Evolutionary conservation across 202 grass and related monocot genomes (phyloP).

Genomic region (Dendrocalamus latiflorus): DNA sequence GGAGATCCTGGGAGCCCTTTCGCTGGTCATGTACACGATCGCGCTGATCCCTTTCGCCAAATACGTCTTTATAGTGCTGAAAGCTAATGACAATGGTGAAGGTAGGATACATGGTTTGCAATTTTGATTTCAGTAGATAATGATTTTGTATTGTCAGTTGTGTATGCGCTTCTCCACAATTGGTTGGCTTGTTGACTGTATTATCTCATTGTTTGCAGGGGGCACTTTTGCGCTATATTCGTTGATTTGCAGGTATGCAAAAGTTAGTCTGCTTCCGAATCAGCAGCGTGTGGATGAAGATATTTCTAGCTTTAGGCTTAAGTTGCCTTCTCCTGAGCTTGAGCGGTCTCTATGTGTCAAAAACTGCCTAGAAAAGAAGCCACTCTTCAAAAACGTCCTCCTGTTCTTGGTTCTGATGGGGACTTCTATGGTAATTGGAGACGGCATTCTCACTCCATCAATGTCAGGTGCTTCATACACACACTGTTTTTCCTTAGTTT

Average conservation of each 20-base stretch:
- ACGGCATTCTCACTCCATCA: constrained; percentile 96
- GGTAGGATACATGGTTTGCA: constrained; percentile 33
- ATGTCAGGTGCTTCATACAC: constrained; percentile 98
- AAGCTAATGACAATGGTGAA: constrained; percentile 96
- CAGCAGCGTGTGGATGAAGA: too few species aligned
- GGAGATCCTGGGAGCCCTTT: constrained; percentile 74
- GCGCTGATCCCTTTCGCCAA: constrained; percentile 94
- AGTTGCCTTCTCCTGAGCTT: constrained; percentile 81
- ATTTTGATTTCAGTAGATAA: background rate
- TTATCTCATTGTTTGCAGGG: background rate
- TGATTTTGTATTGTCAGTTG: background rate
- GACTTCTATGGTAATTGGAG: constrained; percentile 96
- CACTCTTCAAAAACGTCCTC: too few species aligned
- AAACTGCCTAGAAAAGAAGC: too few species aligned
- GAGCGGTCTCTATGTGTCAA: too few species aligned
- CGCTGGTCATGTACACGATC: constrained; percentile 94
- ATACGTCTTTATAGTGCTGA: constrained; percentile 90
- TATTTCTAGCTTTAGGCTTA: constrained; percentile 90
- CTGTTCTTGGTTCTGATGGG: constrained; percentile 91
- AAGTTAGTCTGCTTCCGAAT: too few species aligned
- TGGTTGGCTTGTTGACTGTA: background rate
- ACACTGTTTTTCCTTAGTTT: too few species aligned
- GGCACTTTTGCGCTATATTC: too few species aligned
- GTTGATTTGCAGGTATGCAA: too few species aligned
- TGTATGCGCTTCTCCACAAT: background rate